Evolutionary conservation across 192 early-diverging fungal species (phyloP).

Genomic region (Coemansia sp.): DNA sequence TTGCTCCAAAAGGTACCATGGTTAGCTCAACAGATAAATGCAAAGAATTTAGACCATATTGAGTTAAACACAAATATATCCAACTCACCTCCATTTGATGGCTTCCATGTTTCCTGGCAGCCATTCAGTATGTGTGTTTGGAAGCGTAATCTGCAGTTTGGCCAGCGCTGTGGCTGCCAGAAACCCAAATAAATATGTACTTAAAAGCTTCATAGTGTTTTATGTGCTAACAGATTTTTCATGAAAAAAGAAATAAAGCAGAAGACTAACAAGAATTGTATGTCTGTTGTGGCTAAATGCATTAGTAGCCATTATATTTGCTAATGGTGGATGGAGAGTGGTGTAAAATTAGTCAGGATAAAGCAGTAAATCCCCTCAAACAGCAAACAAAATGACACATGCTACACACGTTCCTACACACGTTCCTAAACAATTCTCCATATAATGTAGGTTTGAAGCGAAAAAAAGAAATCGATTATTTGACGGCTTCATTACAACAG

Average conservation of each 20-base stretch:
- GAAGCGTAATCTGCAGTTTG: conserved; percentile 45
- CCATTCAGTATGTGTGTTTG: conserved; percentile 52
- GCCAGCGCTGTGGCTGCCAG: conserved; percentile 31
- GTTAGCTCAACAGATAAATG: background rate
- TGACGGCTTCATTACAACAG: background rate
- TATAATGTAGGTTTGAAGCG: background rate
- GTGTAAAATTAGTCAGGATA: background rate
- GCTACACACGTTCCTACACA: background rate
- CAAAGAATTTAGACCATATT: background rate
- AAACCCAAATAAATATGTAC: conserved; percentile 17
- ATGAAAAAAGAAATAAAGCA: background rate
- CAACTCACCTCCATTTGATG: conserved; percentile 51
- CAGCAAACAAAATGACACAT: background rate
- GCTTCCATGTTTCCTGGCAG: conserved; percentile 32
- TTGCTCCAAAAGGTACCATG: background rate
- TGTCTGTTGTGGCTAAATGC: background rate
- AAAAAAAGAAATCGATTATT: background rate
- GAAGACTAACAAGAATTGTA: background rate
- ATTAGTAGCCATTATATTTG: background rate
- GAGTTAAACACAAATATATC: background rate
- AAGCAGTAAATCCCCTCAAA: background rate
- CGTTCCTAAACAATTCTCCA: background rate
- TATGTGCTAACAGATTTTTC: background rate
- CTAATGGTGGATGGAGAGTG: background rate
- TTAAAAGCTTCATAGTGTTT: conserved; percentile 9